phyloP scores from a whole-genome alignment of 1,284 basidiomycete species.

The Tylopilus sp. region DNA sequence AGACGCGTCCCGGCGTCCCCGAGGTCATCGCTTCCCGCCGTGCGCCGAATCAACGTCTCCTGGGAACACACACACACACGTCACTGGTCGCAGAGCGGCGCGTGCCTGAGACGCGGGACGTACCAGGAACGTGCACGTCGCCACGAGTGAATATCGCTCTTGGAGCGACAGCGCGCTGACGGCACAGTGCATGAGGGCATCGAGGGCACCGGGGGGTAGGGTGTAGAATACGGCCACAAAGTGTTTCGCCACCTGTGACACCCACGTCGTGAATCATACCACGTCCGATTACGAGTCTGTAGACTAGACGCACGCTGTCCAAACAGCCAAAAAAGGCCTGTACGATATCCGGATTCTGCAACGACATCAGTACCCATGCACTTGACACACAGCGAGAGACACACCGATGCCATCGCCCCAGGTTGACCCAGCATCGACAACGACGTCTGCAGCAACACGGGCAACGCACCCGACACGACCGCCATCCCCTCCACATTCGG shows the following conservation, averaged over 20 bases:
- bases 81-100: too few species aligned
- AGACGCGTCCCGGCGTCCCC: slow-evolving; percentile 49
- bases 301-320: slow-evolving; percentile 56
- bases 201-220: slow-evolving; percentile 63
- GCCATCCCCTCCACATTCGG: slow-evolving; percentile 43
- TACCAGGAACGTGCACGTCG: slow-evolving; percentile 81
- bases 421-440: slow-evolving; percentile 54
- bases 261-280: background rate
- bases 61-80: slow-evolving; percentile 32
- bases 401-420: slow-evolving; percentile 70
- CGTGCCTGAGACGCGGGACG: slow-evolving; percentile 34
- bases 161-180: slow-evolving; percentile 71
- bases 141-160: slow-evolving; percentile 84
- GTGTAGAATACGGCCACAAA: slow-evolving; percentile 72
- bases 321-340: slow-evolving; percentile 84
- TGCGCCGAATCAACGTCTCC: slow-evolving; percentile 63
- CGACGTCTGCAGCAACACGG: slow-evolving; percentile 61
- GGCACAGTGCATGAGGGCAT: slow-evolving; percentile 72
- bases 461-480: slow-evolving; percentile 55
- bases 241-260: slow-evolving; percentile 62
- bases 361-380: slow-evolving; percentile 9
- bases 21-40: slow-evolving; percentile 54
- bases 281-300: too few species aligned
- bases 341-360: slow-evolving; percentile 82
- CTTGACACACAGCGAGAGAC: background rate